Conservation (phyloP, 2,329 filamentous ascomycete species). For the Alternaria burnsii region DNA sequence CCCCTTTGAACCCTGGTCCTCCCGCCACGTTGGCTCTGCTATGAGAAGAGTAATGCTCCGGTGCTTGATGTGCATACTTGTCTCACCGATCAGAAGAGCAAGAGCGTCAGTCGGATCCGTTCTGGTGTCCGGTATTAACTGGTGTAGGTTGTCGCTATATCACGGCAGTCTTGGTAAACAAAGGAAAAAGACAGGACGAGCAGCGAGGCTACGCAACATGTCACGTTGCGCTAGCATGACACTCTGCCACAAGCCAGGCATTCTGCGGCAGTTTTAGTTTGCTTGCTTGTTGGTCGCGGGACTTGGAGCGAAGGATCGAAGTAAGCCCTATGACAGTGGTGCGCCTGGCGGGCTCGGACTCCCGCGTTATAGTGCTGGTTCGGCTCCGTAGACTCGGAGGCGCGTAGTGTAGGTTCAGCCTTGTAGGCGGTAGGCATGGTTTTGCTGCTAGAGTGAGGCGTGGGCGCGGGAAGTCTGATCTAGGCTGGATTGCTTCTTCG, state of each 20-base stretch:
- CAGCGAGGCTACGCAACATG: constrained; percentile 6
- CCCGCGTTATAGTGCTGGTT: constrained; percentile 21
- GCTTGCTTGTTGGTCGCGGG: constrained; percentile 11
- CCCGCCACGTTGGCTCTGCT: constrained; percentile 35
- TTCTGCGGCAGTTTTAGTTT: constrained; percentile 13
- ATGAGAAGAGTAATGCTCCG: constrained; percentile 24
- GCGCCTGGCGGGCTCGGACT: constrained; percentile 19
- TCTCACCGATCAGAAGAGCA: constrained; percentile 24
- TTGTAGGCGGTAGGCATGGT: constrained; percentile 14
- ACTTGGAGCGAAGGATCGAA: constrained; percentile 11
- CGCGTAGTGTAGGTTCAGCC: constrained; percentile 21
- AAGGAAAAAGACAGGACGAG: constrained; percentile 1
- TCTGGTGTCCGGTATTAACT: not conserved
- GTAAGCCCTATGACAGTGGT: constrained; percentile 16
- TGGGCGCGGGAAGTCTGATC: constrained; percentile 25
- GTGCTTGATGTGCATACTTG: constrained; percentile 15
- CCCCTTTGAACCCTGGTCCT: constrained; percentile 24
- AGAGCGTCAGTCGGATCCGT: not conserved
- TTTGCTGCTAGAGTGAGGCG: constrained; percentile 17
- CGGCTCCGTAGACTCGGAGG: constrained; percentile 28
- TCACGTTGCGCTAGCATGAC: constrained; percentile 36
- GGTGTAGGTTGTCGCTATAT: constrained; percentile 22
- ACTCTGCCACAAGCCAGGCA: constrained; percentile 6
- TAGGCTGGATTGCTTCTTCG: constrained; percentile 37
- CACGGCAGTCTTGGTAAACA: constrained; percentile 26